Base-by-base conservation (phyloP, 2,329 filamentous ascomycete genomes). In the Didymella keratinophila region DNA sequence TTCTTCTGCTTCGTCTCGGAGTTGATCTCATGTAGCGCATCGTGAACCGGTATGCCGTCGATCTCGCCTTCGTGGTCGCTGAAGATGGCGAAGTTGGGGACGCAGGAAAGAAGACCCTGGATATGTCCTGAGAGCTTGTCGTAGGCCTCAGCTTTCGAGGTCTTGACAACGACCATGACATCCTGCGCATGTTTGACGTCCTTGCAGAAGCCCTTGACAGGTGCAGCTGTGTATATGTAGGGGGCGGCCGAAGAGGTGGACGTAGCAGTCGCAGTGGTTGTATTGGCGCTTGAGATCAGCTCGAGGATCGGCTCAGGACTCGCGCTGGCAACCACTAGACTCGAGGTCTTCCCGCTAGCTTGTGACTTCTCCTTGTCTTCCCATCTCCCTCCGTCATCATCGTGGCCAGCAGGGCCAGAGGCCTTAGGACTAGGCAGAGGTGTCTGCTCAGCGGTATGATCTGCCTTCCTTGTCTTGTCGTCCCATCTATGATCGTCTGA, bases 101-200 rank as follows among this genome's bases (percentile, higher is more conserved):
- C 79, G 74, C 85, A 87, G 61, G 78, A 78, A 20, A 87, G 77
- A 0, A 84, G 84, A 1, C 83, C 84, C 49, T 78, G 70, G 57
- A 86, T 79, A 64, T 87, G 84, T 2, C 80, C 72, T 1, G 84
- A 83, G 2, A 87, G 78, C 67, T 86, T 86, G 27, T 82, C 79
- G 52, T 78, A 72, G 14, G 84, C 79, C 64, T 87, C 85, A 8
- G 83, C 84, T 16, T 85, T 84, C 52, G 85, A 86, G 0, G 86
- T 87, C 62, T 83, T 83, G 60, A 88, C 76, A 10, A 86, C 76
- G 16, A 87, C 79, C 58, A 87, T 81, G 45, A 87, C 73, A 66
- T 87, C 79, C 3, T 83, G 77, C 3, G 76, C 74, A 27, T 74
- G 75, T 1, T 64, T 58, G 25, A 70, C 68, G 9, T 72, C 63